These are phyloP conservation scores for Blakeslea trispora DNA, from an alignment of 371 early-diverging fungal genomes.

Conservation along the genomic window DNA sequence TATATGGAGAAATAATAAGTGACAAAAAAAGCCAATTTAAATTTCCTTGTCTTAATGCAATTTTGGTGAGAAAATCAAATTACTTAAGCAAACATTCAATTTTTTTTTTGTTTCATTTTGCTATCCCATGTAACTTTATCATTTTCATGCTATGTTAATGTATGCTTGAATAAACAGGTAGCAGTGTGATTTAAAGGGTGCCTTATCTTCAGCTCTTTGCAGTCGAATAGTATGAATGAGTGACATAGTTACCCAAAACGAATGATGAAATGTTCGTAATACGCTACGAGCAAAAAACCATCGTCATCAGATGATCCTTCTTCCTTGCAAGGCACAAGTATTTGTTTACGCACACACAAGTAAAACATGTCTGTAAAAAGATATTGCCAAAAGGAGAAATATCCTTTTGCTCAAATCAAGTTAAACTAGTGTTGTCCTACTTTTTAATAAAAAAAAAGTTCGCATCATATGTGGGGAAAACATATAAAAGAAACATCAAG, in stretches of 20 bases:
- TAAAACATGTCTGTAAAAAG: neutral
- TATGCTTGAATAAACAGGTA: no score
- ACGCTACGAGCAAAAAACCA: neutral
- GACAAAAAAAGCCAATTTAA: neutral
- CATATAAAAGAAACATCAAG: neutral
- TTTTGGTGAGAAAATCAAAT: neutral
- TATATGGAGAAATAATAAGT: constrained; percentile 1
- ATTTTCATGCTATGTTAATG: no score
- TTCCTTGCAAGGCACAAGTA: neutral
- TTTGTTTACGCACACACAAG: no score
- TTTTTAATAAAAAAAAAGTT: neutral
- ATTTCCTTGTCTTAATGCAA: neutral
- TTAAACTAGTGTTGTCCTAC: neutral
- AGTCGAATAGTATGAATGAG: no score
- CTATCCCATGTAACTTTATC: no score
- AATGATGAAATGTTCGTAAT: no score
- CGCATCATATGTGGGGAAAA: neutral
- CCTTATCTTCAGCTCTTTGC: no score
- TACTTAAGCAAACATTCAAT: neutral
- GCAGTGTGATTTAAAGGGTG: no score
- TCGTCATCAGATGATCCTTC: neutral
- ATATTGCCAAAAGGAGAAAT: neutral
- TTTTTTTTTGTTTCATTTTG: neutral
- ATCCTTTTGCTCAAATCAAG: neutral
- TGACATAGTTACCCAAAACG: no score